A percentile compares a stretch with the other conserved stretches of the same genome.
These are phyloP conservation scores for Picochlorum sp. DNA, from an alignment of 139 green algal genomes.

Conservation along the genomic window DNA sequence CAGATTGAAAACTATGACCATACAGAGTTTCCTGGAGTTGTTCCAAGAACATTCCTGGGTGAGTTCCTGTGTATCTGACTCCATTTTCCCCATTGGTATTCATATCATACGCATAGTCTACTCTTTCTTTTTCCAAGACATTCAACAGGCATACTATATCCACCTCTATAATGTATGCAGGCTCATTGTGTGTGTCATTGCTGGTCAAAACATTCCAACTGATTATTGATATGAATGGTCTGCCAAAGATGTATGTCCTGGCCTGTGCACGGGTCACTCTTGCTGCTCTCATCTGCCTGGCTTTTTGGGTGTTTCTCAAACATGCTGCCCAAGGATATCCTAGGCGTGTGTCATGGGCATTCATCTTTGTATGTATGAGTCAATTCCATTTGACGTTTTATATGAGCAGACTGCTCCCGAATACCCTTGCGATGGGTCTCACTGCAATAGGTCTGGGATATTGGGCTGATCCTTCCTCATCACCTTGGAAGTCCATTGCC, in stretches of 20 bases:
- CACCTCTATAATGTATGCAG: neutral
- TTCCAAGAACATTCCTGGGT: conserved; percentile 71
- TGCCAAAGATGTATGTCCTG: conserved; percentile 6
- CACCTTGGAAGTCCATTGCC: conserved; percentile 20
- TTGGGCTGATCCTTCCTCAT: conserved; percentile 25
- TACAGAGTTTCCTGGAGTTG: conserved; percentile 71
- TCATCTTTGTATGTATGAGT: conserved; percentile 33
- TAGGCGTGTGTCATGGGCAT: conserved; percentile 1
- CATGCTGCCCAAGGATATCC: conserved; percentile 8
- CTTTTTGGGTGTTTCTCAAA: conserved; percentile 20
- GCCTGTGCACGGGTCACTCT: neutral
- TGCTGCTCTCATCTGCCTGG: conserved; percentile 14
- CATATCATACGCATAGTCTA: neutral
- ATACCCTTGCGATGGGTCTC: conserved; percentile 61
- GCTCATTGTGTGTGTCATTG: neutral
- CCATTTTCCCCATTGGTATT: neutral
- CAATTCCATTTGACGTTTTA: conserved; percentile 89
- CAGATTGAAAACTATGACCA: conserved; percentile 63
- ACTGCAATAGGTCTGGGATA: conserved; percentile 33
- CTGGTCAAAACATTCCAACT: conserved; percentile 1
- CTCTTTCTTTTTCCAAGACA: neutral
- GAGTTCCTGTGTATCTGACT: conserved; percentile 5
- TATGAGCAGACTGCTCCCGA: conserved; percentile 60
- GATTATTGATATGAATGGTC: neutral
- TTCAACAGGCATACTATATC: neutral